Evolutionary conservation across 176 grass and related monocot genomes (phyloP).

Genomic region (Zizania latifolia): DNA sequence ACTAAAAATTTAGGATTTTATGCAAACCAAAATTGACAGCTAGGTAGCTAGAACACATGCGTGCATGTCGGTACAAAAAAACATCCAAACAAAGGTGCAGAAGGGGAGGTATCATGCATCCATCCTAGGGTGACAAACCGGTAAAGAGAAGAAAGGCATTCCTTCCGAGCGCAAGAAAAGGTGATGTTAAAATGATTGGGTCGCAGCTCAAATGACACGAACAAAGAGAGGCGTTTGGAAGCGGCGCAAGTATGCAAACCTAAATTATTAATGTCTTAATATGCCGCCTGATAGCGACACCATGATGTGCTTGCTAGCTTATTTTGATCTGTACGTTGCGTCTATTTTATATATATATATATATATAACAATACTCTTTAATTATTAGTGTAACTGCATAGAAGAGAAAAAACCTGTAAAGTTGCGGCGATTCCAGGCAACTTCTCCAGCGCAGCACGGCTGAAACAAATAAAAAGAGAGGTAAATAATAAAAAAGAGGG

Average conservation of each 20-base stretch:
- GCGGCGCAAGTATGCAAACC: constrained; percentile 13
- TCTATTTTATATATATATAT: neutral
- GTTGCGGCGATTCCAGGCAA: constrained; percentile 20
- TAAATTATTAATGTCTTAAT: constrained; percentile 35
- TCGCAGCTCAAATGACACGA: constrained; percentile 48
- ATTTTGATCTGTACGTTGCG: constrained; percentile 17
- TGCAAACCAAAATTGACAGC: neutral
- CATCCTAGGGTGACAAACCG: constrained; percentile 38
- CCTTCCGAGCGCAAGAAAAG: constrained; percentile 35
- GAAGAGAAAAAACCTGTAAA: neutral
- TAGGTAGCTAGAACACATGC: neutral
- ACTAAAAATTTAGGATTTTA: neutral
- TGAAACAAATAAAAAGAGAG: neutral
- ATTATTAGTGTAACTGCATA: neutral
- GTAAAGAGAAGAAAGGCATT: constrained; percentile 35
- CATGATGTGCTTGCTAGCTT: constrained; percentile 44
- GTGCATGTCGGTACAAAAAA: neutral
- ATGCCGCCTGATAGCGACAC: constrained; percentile 45
- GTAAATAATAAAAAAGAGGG: neutral
- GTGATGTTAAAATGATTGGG: constrained; percentile 47
- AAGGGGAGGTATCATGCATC: constrained; percentile 9
- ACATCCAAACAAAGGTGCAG: neutral
- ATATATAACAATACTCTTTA: no score
- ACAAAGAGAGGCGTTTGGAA: neutral
- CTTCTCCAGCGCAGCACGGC: constrained; percentile 34